These are phyloP conservation scores for Argentina anserina DNA, from an alignment of 306 rosid genomes.

Conservation along the genomic window DNA sequence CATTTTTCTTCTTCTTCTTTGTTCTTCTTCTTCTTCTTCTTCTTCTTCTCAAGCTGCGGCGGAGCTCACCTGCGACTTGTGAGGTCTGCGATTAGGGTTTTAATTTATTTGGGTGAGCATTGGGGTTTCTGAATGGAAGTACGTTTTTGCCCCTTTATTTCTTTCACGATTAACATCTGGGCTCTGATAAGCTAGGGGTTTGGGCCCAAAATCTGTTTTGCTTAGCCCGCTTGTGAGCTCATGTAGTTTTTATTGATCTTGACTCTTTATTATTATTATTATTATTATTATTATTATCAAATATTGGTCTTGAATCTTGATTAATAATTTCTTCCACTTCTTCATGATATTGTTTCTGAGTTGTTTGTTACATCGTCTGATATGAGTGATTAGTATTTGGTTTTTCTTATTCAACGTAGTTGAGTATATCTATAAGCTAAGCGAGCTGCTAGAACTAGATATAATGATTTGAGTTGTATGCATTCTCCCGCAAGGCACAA, in stretches of 20 bases:
- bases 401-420: too few species aligned
- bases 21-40: background rate
- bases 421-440: too few species aligned
- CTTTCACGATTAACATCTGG: background rate
- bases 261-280: too few species aligned
- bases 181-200: background rate
- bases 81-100: conserved; percentile 20
- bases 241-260: too few species aligned
- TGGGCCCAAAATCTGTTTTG: background rate
- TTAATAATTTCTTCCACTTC: too few species aligned
- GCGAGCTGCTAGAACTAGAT: too few species aligned
- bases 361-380: too few species aligned
- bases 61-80: conserved; percentile 9
- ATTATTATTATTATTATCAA: too few species aligned
- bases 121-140: background rate
- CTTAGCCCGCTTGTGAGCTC: background rate
- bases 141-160: background rate
- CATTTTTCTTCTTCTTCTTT: conserved; percentile 13
- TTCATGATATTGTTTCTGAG: too few species aligned
- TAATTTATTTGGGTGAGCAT: background rate
- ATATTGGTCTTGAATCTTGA: too few species aligned
- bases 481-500: conserved; percentile 2
- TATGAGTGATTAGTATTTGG: too few species aligned
- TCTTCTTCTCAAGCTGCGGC: conserved; percentile 3
- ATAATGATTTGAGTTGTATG: too few species aligned